A percentile compares a stretch with the other conserved stretches of the same genome.
These are phyloP conservation scores for Tylopilus intermedius DNA, from an alignment of 768 basidiomycete species.

Conservation along the genomic window DNA sequence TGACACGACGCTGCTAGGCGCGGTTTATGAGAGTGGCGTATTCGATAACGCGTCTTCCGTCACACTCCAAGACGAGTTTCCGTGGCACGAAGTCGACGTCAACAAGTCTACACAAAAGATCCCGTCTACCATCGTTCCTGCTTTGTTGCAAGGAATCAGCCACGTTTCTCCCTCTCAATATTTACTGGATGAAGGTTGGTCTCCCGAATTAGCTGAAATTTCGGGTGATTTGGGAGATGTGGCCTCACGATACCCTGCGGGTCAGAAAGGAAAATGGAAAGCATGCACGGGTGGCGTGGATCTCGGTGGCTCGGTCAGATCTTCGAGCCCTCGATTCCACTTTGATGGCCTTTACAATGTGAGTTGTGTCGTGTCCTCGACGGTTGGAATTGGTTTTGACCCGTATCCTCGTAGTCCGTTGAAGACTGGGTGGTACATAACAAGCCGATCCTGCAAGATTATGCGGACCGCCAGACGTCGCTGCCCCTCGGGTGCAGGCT, in stretches of 20 bases:
- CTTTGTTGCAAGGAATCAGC: conserved; percentile 10
- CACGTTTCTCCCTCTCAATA: not conserved
- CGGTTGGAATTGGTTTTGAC: not conserved
- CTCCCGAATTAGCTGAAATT: not conserved
- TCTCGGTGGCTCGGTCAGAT: not conserved
- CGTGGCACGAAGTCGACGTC: conserved; percentile 1
- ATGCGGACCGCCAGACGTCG: conserved; percentile 24
- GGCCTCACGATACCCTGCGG: conserved; percentile 3
- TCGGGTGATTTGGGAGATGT: not conserved
- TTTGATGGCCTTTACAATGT: not conserved
- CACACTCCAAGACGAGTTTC: conserved; percentile 9
- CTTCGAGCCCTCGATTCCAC: conserved; percentile 1
- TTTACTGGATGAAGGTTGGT: not conserved
- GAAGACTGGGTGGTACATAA: conserved; percentile 23
- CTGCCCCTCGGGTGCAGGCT: conserved; percentile 24
- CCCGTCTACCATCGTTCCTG: conserved; percentile 15
- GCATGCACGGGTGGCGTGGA: not conserved
- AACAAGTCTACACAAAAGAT: conserved; percentile 3
- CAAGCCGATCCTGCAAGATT: conserved; percentile 22
- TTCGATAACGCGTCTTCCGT: conserved; percentile 11
- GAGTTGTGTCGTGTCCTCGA: not conserved
- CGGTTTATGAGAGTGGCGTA: not conserved
- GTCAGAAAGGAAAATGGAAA: conserved; percentile 18
- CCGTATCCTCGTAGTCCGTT: conserved; percentile 5
- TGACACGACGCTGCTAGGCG: not conserved